These are phyloP conservation scores for Citrus reticulata DNA, from an alignment of 345 rosid genomes.

Conservation along the genomic window DNA sequence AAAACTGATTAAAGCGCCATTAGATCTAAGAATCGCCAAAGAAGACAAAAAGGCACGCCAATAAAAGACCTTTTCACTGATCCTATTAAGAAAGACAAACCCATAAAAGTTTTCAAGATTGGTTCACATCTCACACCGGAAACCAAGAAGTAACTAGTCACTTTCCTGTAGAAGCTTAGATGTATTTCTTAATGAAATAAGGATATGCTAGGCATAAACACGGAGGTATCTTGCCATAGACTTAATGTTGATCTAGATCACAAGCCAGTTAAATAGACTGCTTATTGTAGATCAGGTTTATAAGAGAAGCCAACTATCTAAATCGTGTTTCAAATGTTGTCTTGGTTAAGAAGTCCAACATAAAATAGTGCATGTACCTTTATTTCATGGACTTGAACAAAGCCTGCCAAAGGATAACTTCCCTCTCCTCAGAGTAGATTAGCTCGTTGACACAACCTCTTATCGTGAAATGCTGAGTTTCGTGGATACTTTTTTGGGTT, in stretches of 20 bases:
- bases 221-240: not conserved
- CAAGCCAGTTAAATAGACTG: not conserved
- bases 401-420: not conserved
- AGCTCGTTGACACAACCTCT: not conserved
- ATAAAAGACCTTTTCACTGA: accelerated
- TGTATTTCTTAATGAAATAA: no score
- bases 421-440: not conserved
- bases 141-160: no score
- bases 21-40: no score
- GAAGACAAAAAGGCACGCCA: not conserved
- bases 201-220: no score
- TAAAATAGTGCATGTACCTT: no score
- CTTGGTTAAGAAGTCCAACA: not conserved
- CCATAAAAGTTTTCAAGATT: not conserved
- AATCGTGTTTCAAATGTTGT: not conserved
- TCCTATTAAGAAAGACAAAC: not conserved
- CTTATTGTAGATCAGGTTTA: no score
- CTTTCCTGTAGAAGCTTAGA: not conserved
- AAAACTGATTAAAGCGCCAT: no score
- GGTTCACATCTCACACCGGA: no score
- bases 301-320: not conserved
- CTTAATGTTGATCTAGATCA: not conserved
- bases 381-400: no score
- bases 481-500: not conserved
- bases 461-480: no score